Evolutionary conservation across 306 rosid genomes (phyloP).

Genomic region (Casuarina glauca): DNA sequence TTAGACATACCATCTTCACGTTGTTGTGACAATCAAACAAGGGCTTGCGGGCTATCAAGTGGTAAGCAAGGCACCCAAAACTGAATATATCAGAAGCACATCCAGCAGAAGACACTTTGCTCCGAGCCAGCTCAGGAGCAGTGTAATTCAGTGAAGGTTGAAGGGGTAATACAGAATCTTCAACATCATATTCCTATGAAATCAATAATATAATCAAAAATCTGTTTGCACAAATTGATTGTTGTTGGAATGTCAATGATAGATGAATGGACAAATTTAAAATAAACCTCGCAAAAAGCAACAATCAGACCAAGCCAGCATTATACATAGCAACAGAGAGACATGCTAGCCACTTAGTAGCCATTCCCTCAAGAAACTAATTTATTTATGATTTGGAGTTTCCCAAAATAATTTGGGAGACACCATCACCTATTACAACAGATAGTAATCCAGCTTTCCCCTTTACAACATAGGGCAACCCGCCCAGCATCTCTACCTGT

Average conservation of each 20-base stretch:
- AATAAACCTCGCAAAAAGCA: neutral
- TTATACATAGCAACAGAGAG: neutral
- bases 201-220: conserved; percentile 9
- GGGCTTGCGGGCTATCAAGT: conserved; percentile 81
- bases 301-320: conserved; percentile 19
- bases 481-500: no score
- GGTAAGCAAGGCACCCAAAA: conserved; percentile 94
- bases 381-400: no score
- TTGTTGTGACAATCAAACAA: conserved; percentile 91
- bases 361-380: no score
- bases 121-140: conserved; percentile 93
- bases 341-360: no score
- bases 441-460: no score
- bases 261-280: neutral
- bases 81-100: conserved; percentile 88
- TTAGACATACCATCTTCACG: conserved; percentile 77
- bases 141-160: conserved; percentile 92
- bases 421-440: no score
- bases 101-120: conserved; percentile 54
- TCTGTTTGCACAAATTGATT: conserved; percentile 5
- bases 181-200: conserved; percentile 92
- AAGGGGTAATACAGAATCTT: conserved; percentile 86
- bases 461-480: no score
- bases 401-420: no score
- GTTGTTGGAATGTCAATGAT: neutral